Evolutionary conservation across 2,329 filamentous ascomycete genomes (phyloP).

Genomic region (Pseudogymnoascus sp.): DNA sequence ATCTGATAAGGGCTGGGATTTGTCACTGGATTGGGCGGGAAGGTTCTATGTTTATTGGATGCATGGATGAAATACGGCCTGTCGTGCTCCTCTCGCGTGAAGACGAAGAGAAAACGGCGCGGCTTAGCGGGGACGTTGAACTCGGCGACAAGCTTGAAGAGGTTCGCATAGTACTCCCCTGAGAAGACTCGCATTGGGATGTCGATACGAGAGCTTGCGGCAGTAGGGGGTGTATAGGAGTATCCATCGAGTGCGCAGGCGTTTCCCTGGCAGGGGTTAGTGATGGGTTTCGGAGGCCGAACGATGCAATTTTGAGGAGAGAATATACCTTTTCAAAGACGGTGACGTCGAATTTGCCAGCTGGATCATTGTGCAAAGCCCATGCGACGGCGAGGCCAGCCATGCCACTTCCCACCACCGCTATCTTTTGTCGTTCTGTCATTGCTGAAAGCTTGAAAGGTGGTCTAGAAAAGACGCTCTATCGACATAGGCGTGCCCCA

Average conservation of each 20-base stretch:
- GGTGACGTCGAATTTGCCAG: not conserved
- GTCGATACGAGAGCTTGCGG: not conserved
- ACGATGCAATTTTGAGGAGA: not conserved
- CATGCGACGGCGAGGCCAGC: not conserved
- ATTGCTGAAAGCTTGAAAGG: not conserved
- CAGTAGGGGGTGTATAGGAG: not conserved
- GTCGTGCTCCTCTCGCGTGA: not conserved
- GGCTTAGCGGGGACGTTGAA: constrained; percentile 2
- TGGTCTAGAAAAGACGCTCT: not conserved
- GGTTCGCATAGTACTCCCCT: not conserved
- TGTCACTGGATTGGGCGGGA: not conserved
- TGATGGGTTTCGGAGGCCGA: not conserved
- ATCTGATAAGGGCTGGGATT: not conserved
- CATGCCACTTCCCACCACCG: not conserved
- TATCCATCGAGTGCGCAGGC: not conserved
- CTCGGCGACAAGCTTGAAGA: not conserved
- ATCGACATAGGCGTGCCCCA: not conserved
- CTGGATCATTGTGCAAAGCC: not conserved
- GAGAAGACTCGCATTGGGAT: not conserved
- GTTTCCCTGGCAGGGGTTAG: not conserved
- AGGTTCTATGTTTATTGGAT: not conserved
- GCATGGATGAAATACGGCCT: not conserved
- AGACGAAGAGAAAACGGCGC: constrained; percentile 1
- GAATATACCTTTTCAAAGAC: not conserved
- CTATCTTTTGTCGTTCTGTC: not conserved